Evolutionary conservation across 805 yeast genomes (phyloP).

Genomic region (Hemisphaericaspora nanyangensis): DNA sequence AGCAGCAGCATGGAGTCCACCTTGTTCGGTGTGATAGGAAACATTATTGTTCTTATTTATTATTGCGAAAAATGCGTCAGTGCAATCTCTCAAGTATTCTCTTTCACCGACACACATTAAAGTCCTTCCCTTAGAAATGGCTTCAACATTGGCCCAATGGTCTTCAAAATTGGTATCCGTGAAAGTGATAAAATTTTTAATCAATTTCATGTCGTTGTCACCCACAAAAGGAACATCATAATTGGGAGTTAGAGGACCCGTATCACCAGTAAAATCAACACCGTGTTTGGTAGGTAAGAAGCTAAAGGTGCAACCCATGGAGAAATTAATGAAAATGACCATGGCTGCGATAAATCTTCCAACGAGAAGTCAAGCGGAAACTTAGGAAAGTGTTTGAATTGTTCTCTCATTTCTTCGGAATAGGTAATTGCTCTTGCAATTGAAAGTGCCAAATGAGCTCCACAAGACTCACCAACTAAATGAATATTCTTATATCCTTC

Average conservation of each 20-base stretch:
- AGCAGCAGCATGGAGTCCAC: conserved; percentile 31
- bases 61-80: conserved; percentile 20
- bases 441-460: conserved; percentile 28
- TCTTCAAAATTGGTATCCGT: conserved; percentile 16
- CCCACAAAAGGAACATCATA: conserved; percentile 30
- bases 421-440: conserved; percentile 21
- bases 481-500: conserved; percentile 24
- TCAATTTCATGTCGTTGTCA: conserved; percentile 15
- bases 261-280: conserved; percentile 22
- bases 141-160: conserved; percentile 23
- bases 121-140: conserved; percentile 15
- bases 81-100: conserved; percentile 27
- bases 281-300: conserved; percentile 18
- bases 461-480: conserved; percentile 43
- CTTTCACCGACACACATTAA: conserved; percentile 27
- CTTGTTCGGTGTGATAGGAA: conserved; percentile 20
- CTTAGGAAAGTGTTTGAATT: conserved; percentile 17
- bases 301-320: conserved; percentile 34
- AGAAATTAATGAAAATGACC: conserved; percentile 21
- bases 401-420: conserved; percentile 23
- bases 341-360: conserved; percentile 22
- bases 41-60: conserved; percentile 18
- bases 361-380: conserved; percentile 12
- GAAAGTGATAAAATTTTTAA: conserved; percentile 17
- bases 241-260: conserved; percentile 21